These are phyloP conservation scores for Termitomyces sp. DNA, from an alignment of 1,284 basidiomycete species.

Conservation along the genomic window DNA sequence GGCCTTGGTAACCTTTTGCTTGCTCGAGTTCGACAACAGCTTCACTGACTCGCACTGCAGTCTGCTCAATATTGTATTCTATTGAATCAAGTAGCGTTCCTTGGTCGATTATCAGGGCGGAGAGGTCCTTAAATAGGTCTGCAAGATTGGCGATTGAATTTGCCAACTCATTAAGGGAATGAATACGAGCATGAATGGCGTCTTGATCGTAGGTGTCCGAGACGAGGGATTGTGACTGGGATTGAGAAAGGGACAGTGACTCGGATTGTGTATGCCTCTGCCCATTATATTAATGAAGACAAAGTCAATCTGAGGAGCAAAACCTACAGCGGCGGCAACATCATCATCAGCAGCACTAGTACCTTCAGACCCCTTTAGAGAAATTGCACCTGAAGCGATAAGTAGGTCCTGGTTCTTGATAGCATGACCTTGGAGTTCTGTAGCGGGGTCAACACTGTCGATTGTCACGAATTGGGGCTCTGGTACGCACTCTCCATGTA, in stretches of 20 bases:
- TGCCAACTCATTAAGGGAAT: conserved; percentile 80
- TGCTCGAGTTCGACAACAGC: conserved; percentile 82
- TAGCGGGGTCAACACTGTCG: conserved; percentile 7
- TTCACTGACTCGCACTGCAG: conserved; percentile 74
- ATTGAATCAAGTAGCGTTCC: conserved; percentile 95
- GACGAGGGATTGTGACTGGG: conserved; percentile 33
- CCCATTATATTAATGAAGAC: conserved; percentile 7
- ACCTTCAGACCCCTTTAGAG: conserved; percentile 75
- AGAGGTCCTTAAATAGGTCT: conserved; percentile 94
- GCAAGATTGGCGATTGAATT: conserved; percentile 89
- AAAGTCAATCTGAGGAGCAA: conserved; percentile 4
- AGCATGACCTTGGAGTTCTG: conserved; percentile 90
- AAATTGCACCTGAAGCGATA: conserved; percentile 78
- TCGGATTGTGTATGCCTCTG: conserved; percentile 38
- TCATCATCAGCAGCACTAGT: conserved; percentile 84
- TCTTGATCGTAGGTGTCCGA: conserved; percentile 42
- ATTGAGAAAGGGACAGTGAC: conserved; percentile 29
- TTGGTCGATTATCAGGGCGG: conserved; percentile 93
- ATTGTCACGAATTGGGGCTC: neutral
- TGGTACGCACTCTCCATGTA: conserved; percentile 90
- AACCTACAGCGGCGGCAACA: conserved; percentile 65
- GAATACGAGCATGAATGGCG: conserved; percentile 42
- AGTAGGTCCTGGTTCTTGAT: conserved; percentile 92
- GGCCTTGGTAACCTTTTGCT: conserved; percentile 85
- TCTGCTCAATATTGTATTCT: conserved; percentile 97